These are phyloP conservation scores for Fistulifera pelliculosa DNA, from an alignment of 108 stramenopile species.

Conservation along the genomic window DNA sequence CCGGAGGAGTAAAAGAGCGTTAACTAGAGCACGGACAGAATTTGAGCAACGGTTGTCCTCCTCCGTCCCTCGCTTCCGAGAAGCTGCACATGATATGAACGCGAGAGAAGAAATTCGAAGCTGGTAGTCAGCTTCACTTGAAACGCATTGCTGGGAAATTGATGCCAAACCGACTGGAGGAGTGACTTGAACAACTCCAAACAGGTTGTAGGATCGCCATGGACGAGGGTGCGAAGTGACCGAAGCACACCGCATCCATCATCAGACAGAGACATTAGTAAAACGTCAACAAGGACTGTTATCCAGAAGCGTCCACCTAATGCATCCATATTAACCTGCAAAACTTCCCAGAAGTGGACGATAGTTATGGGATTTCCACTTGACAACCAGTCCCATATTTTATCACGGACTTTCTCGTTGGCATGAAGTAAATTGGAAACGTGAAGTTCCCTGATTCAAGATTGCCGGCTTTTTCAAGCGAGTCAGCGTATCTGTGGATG, in stretches of 20 bases:
- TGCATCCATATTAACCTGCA: constrained; percentile 60
- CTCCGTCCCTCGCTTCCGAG: constrained; percentile 19
- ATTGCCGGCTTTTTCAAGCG: too few relatives aligned
- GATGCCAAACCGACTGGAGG: constrained; percentile 46
- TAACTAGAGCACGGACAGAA: constrained; percentile 42
- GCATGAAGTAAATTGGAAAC: constrained; percentile 43
- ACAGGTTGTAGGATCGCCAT: constrained; percentile 35
- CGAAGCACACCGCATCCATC: neutral
- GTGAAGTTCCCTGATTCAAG: constrained; percentile 9
- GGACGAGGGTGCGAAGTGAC: constrained; percentile 38
- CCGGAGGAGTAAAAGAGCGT: constrained; percentile 29
- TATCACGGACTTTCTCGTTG: constrained; percentile 21
- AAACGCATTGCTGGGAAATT: constrained; percentile 26
- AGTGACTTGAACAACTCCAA: constrained; percentile 44
- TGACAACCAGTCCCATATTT: constrained; percentile 6
- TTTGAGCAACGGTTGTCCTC: constrained; percentile 13
- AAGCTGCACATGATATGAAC: constrained; percentile 61
- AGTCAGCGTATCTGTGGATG: constrained; percentile 10
- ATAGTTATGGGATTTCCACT: constrained; percentile 2
- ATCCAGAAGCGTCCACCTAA: constrained; percentile 60
- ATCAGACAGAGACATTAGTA: constrained; percentile 18
- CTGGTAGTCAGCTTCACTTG: constrained; percentile 31
- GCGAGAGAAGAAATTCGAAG: constrained; percentile 56
- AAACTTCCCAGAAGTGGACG: constrained; percentile 31
- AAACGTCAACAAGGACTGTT: constrained; percentile 50